Conservation (phyloP, 2,329 filamentous ascomycete genomes). For the Paecilomyces niveus region DNA sequence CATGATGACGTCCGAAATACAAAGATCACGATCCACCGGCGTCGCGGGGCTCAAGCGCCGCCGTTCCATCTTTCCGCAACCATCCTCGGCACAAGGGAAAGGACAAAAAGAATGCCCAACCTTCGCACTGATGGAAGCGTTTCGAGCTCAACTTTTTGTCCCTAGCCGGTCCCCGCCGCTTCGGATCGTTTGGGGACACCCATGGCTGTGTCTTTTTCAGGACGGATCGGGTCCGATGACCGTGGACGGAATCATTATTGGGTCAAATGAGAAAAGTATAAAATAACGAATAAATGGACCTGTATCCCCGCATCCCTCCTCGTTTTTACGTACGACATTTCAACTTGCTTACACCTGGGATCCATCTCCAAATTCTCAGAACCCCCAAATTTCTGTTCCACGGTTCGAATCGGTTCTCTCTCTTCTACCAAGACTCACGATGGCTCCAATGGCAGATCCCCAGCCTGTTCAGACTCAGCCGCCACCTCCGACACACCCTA, state of each 20-base stretch:
- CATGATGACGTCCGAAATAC: background rate
- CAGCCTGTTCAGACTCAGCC: background rate
- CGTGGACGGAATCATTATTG: background rate
- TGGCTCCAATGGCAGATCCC: background rate
- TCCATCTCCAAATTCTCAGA: background rate
- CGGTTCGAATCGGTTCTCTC: background rate
- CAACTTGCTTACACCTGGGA: background rate
- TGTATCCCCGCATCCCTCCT: background rate
- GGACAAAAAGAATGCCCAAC: background rate
- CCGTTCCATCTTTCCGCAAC: constrained; percentile 18
- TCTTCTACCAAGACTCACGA: background rate
- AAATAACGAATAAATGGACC: background rate
- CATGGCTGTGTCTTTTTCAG: background rate
- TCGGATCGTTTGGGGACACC: background rate
- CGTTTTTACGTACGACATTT: background rate
- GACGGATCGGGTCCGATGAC: background rate
- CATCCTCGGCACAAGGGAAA: background rate
- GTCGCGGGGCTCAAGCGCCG: constrained; percentile 16
- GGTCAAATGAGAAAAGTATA: background rate
- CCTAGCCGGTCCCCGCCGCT: background rate
- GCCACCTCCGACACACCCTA: constrained; percentile 10
- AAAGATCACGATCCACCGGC: background rate
- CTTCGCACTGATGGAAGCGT: background rate
- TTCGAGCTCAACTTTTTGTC: background rate
- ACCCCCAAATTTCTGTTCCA: background rate